Base-by-base conservation (phyloP, 345 rosid genomes). In the Salix suchowensis region DNA sequence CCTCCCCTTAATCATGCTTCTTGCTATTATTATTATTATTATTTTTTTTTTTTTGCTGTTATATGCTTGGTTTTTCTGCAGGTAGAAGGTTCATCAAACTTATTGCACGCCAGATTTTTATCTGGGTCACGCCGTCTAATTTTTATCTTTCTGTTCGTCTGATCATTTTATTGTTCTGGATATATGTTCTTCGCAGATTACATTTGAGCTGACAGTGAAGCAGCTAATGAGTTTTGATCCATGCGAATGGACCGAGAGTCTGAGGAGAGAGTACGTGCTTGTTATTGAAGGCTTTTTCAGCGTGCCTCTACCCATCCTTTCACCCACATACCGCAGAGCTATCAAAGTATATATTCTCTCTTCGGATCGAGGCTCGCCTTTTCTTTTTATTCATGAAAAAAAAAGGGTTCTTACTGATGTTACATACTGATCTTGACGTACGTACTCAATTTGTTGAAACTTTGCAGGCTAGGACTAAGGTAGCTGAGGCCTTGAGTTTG, bases 151-250 rank as follows among this genome's bases (percentile, higher is more conserved):
- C 48, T 26, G 6, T 52, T 71, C 21, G 13, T 9, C 48, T 40
- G 67, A 30, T 66, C 2, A 16, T 52, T 14, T 50, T 66, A 34
- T 46, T 30, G 5, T 46, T 11, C 10, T 44, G 44, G 42, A 24
- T 30, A 15, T 10, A 14, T 34, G 30, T 34, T 7, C n/a, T 39
- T 5, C 74, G 86, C 87, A 93, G 99, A 94, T 93, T 62, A 96
- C 97, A 23, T 96, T 96, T 76, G 97, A 94, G 85, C 78, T 96
- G 21, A 85, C 97, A 40, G 80, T 96, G 88, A 96, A 92, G 87
- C 99, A 96, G 55, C 80, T 96, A 79, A 94, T 94, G 98, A 94
- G 98, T 74, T 87, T 85, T 64, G 99, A 94, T 80, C 99, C 99
- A n/a, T 88, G 93, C 5, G 96, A 94, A 52, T 94, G 99, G 98